Conservation (phyloP, 345 rosid genomes). For the Cardiospermum halicacabum region DNA sequence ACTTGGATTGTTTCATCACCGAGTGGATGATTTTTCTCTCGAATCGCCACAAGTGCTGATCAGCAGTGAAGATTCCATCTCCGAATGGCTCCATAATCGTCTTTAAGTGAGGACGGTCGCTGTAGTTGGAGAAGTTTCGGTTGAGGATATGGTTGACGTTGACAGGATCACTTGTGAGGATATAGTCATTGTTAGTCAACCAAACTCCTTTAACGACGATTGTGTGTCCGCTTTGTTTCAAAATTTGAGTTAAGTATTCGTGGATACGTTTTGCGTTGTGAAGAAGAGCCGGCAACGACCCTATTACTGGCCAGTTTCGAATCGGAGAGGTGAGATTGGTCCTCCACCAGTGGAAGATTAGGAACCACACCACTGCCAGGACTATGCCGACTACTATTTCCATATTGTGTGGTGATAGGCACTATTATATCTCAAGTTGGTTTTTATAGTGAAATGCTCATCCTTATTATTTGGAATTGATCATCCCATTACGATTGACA, state of each 20-base stretch:
- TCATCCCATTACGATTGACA: no score
- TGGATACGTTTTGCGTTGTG: neutral
- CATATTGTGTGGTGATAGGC: no score
- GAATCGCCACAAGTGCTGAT: conserved; percentile 10
- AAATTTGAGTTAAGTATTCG: neutral
- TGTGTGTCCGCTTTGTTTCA: neutral
- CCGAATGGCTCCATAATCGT: conserved; percentile 22
- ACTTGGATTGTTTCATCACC: conserved; percentile 6
- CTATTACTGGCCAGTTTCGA: conserved; percentile 20
- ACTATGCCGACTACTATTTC: no score
- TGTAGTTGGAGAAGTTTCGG: conserved; percentile 20
- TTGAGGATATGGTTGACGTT: conserved; percentile 11
- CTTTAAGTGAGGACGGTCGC: conserved; percentile 5
- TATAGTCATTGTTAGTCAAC: conserved; percentile 2
- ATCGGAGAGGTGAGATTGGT: no score
- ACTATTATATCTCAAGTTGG: no score
- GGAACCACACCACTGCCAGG: no score
- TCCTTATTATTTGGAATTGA: no score
- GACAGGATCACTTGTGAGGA: conserved; percentile 11
- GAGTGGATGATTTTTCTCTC: conserved; percentile 12
- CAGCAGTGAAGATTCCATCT: conserved; percentile 20
- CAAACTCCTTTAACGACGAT: conserved; percentile 20
- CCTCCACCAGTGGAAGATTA: no score
- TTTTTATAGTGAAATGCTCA: no score
- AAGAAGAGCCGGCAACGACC: conserved; percentile 18